Evolutionary conservation across 805 yeast species (phyloP).

Genomic region (Ogataea trehaloabstinens): DNA sequence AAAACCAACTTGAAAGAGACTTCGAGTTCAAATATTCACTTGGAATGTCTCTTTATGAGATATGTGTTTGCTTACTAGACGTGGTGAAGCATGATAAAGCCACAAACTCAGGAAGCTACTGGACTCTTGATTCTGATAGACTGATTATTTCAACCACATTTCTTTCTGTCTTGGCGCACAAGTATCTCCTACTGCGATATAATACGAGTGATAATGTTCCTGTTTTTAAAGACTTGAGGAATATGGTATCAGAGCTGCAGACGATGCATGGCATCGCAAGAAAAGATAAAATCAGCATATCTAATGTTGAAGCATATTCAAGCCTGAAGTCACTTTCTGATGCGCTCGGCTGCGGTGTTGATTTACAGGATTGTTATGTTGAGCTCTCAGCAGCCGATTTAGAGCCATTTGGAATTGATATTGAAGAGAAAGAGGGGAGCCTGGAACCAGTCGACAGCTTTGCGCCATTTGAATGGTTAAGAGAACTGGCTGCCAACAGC

Average conservation of each 20-base stretch:
- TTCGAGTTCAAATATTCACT: conserved; percentile 6
- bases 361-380: not conserved
- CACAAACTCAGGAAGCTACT: not conserved
- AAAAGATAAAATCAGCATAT: too few relatives aligned
- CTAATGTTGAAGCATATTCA: not conserved
- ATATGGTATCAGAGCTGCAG: conserved; percentile 7
- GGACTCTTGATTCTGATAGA: not conserved
- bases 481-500: not conserved
- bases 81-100: conserved; percentile 4
- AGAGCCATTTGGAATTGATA: conserved; percentile 1
- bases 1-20: conserved; percentile 7
- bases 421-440: not conserved
- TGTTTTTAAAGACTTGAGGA: conserved; percentile 4
- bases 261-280: not conserved
- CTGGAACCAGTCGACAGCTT: not conserved
- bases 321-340: not conserved
- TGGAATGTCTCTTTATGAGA: conserved; percentile 20
- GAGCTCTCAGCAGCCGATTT: not conserved
- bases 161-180: conserved; percentile 4
- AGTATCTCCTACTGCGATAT: conserved; percentile 3
- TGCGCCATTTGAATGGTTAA: not conserved
- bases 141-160: conserved; percentile 3
- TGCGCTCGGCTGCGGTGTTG: not conserved
- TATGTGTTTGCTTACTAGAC: conserved; percentile 12
- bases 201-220: not conserved